phyloP scores from a whole-genome alignment of 139 green algal genomes.

The Eudorina sp. region DNA sequence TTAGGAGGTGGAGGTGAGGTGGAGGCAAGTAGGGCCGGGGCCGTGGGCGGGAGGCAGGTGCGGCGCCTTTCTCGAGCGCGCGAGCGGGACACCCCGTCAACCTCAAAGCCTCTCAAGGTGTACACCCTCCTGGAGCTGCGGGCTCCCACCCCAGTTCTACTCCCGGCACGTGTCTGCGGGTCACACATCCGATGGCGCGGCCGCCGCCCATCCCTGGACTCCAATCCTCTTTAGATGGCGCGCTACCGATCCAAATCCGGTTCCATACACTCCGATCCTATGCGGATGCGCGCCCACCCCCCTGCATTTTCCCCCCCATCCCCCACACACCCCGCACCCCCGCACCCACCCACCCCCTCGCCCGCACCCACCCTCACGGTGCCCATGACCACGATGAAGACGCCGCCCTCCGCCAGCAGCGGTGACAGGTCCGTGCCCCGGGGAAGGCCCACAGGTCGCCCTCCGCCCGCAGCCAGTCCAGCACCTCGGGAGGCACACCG shows the following conservation, averaged over 20 bases:
- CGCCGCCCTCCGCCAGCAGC: constrained; percentile 2
- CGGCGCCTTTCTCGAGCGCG: too few species aligned
- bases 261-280: too few species aligned
- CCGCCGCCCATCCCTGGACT: too few species aligned
- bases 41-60: too few species aligned
- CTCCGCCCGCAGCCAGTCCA: constrained; percentile 39
- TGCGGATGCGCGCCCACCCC: background rate
- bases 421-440: constrained; percentile 38
- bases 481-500: background rate
- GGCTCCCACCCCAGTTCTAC: background rate
- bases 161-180: background rate
- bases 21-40: too few species aligned
- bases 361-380: constrained; percentile 47
- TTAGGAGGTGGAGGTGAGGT: background rate
- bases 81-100: too few species aligned
- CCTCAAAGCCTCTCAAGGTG: background rate
- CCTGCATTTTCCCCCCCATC: background rate
- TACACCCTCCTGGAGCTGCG: background rate
- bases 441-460: constrained; percentile 42
- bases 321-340: background rate
- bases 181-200: too few species aligned
- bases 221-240: too few species aligned
- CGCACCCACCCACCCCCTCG: too few species aligned
- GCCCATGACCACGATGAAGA: constrained; percentile 61
- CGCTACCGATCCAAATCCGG: too few species aligned